A percentile compares a stretch with the other conserved stretches of the same genome.
Evolutionary conservation across 169 alveolate species (phyloP).

Genomic region (Theileria luwenshuni): DNA sequence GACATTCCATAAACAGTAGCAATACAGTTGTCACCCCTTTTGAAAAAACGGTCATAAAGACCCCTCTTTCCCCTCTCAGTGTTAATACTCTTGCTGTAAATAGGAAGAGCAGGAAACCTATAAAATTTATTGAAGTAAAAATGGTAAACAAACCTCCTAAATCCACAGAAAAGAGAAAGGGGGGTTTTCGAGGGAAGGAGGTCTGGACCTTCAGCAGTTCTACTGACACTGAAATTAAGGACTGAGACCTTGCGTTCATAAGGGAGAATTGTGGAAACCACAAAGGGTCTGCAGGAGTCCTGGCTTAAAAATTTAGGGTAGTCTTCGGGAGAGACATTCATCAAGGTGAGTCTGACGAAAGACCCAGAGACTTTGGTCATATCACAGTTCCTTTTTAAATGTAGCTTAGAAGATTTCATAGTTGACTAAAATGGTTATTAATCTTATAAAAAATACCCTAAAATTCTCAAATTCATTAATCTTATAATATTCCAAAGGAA

Average conservation of each 20-base stretch:
- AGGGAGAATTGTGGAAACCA: constrained; percentile 88
- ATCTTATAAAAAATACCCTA: constrained; percentile 64
- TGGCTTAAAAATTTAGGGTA: constrained; percentile 47
- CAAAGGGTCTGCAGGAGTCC: constrained; percentile 64
- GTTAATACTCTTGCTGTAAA: constrained; percentile 53
- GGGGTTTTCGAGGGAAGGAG: constrained; percentile 81
- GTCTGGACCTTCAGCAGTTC: constrained; percentile 71
- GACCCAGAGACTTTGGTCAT: constrained; percentile 14
- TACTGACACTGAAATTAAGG: constrained; percentile 81
- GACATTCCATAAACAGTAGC: constrained; percentile 69
- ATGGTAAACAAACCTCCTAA: constrained; percentile 82
- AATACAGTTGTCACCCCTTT: constrained; percentile 51
- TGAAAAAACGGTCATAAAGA: constrained; percentile 33
- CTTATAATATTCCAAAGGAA: constrained; percentile 88
- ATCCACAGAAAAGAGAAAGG: constrained; percentile 88
- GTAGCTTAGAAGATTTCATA: constrained; percentile 36
- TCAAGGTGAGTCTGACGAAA: constrained; percentile 34
- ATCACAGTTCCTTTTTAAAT: constrained; percentile 30
- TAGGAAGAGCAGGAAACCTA: constrained; percentile 52
- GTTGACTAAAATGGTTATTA: constrained; percentile 26
- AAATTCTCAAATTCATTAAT: constrained; percentile 87
- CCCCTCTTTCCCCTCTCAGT: constrained; percentile 58
- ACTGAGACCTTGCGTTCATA: constrained; percentile 92
- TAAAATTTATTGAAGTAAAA: constrained; percentile 79
- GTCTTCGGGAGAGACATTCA: constrained; percentile 46